Base-by-base conservation (phyloP, 345 rosid genomes). In the Dipteronia dyeriana region DNA sequence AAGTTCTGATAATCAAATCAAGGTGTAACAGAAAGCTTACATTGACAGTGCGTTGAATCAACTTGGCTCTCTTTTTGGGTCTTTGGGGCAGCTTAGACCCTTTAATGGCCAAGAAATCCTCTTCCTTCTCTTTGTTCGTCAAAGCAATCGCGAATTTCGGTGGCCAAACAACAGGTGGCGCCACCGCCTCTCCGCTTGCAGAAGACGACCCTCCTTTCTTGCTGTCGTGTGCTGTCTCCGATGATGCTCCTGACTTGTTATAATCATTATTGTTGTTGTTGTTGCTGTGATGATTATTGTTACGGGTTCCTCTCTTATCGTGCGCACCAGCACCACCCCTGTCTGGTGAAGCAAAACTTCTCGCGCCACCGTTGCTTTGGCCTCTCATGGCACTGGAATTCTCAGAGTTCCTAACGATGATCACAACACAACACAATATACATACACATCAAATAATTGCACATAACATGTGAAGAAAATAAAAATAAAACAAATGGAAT, bases 51-150 rank as follows among this genome's bases (percentile, higher is more conserved):
- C 92, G 90, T 80, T 91, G 93, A 73, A 91, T 79, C 63, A 90
- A 80, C 84, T 91, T 91, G 64, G 96, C 88, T 76, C 96, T 73
- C 80, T 91, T 91, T 76, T 88, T 91, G 38, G 96, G 96, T 82
- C 96, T 82, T 68, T 91, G 96, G 20, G 96, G 96, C 23, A 87
- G 85, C 76, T 88, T 91, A 5, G 96, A 90, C 7, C 96, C 96
- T 78, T 91, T 91, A 75, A 91, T 80, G 39, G 84, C 87, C 82
- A 88, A 25, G 87, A 91, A 91, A 79, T 91, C 96, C 75, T 91
- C 96, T 69, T 91, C 96, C 71, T 91, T 91, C 87, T 91, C 96
- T 82, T 91, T 91, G 79, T 90, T 90, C 10, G 96, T 90, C 70
- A 91, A 79, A 66, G 90, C 90, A 82, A 91, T 89, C 87, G 83